Base-by-base conservation (phyloP, 2,329 filamentous ascomycete genomes). In the Bimuria novae-zelandiae region DNA sequence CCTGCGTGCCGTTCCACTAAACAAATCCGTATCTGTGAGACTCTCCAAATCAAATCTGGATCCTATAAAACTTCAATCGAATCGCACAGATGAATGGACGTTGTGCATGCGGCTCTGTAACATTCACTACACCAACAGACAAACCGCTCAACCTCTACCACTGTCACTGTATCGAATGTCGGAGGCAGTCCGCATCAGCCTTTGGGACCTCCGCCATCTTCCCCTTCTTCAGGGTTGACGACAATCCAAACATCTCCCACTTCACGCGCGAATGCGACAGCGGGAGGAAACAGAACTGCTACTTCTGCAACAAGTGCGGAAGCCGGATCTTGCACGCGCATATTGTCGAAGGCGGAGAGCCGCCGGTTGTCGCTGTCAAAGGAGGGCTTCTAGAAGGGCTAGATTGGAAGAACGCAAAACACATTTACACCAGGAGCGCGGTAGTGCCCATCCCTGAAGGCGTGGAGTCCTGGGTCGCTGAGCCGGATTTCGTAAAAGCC, bases 171-270 rank as follows among this genome's bases (percentile, higher is more conserved):
- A 73, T 77, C 50, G 81, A 86, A 67, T 90, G 87, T 70, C 81
- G 83, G 42, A 79, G 82, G 52, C 87, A 89, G 74, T 84, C 84
- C 25, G 78, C 83, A 49, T 86, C 84, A 7, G 85, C 87, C 1
- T 89, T 87, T 71, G 87, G 86, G 23, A 83, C 85, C 27, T 86
- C 84, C 30, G 87, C 87, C 60, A 88, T 89, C 55, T 90, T 89
- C 62, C 87, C 86, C 1, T 77, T 77, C n/a, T 89, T 89, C 55
- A 68, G 76, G 8, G 73, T 89, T 23, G 83, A 85, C 0, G 70
- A 57, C 72, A 32, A 73, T 68, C 14, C 62, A 5, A 51, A 55
- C 12, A 56, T 68, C 8, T 54, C 63, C 4, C 51, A 52, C 54
- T 68, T 65, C 36, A 41, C 54, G 10, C 52, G 61, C 22, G 16